phyloP scores from a whole-genome alignment of 2,329 filamentous ascomycete species.

The Myriosclerotinia scirpicola region DNA sequence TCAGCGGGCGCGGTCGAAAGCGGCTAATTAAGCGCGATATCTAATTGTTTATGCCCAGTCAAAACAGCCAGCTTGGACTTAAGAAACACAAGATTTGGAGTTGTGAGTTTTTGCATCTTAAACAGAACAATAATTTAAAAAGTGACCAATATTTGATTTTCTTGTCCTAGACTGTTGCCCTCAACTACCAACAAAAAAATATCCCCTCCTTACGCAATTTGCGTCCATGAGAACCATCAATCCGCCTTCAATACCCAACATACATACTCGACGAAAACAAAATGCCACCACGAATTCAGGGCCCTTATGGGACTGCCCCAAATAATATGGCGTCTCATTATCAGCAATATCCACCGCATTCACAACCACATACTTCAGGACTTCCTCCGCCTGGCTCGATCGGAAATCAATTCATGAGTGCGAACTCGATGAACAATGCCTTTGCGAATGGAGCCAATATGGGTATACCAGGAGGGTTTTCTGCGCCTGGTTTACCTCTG shows the following conservation, averaged over 20 bases:
- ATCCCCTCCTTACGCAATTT: constrained; percentile 28
- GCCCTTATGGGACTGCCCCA: constrained; percentile 37
- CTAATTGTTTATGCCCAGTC: constrained; percentile 11
- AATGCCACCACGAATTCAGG: constrained; percentile 42
- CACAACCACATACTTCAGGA: constrained; percentile 48
- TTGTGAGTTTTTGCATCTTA: constrained; percentile 17
- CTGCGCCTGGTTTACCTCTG: constrained; percentile 53
- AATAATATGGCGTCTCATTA: constrained; percentile 44
- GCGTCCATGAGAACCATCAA: constrained; percentile 41
- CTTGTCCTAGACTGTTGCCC: constrained; percentile 2
- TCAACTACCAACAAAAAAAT: neutral
- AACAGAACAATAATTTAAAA: constrained; percentile 4
- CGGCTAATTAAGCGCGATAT: constrained; percentile 19
- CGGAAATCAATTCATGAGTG: constrained; percentile 60
- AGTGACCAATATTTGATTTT: constrained; percentile 14
- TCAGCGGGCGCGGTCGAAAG: neutral
- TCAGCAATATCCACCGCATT: constrained; percentile 48
- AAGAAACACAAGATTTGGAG: constrained; percentile 17
- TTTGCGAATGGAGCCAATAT: constrained; percentile 53
- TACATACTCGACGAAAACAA: constrained; percentile 38
- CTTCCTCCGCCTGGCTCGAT: constrained; percentile 61
- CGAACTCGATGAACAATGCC: constrained; percentile 19
- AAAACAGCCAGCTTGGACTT: constrained; percentile 18
- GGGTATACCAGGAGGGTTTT: constrained; percentile 57
- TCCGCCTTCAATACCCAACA: constrained; percentile 37